Base-by-base conservation (phyloP, 768 basidiomycete genomes). In the Cubamyces lactineus region DNA sequence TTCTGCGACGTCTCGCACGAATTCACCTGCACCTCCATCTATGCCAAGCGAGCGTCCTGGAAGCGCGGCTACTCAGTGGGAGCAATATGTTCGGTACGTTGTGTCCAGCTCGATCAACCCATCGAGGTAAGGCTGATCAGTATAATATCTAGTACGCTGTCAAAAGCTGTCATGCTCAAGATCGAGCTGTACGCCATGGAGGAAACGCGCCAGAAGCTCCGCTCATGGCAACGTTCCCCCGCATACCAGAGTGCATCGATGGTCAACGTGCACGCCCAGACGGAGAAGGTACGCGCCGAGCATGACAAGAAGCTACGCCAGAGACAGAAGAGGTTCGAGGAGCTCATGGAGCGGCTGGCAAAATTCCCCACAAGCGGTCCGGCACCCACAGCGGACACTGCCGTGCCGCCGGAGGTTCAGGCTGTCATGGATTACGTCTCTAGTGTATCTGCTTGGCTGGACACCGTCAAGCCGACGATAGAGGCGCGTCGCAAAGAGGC, bases 41-140 rank as follows among this genome's bases (percentile, higher is more conserved):
- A 40, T 17, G 42, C 42, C 41, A 38, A 16, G 28, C 16, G 49
- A 30, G 17, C 12, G 40, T 9, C 41, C 49, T 21, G 12, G 7
- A 8, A 47, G 30, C 0, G 24, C 42, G 16, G 19, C 41, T 2
- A 38, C 24, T 17, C 23, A 49, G 13, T 58, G 58, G 63, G 43
- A 64, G 24, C 28, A 49, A 3, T 66, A 60, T 50, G 15, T 52
- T 3, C 48, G 47, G 65, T 66, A 45, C 17, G 61, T 23, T 40
- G 3, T 21, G 21, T 11, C 52, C 23, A 6, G 5, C 28, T 19
- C 21, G 12, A 19, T 38, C 6, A n/a, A 9, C 1, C 11, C 15
- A 9, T 11, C 5, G 13, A 53, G 15, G 12, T 13, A 8, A 0
- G 3, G 41, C 28, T 41, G 8, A 47, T 42, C 6, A 9, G 2